These are phyloP conservation scores for Tripterygium wilfordii DNA, from an alignment of 177 flowering plant species.

Conservation along the genomic window DNA sequence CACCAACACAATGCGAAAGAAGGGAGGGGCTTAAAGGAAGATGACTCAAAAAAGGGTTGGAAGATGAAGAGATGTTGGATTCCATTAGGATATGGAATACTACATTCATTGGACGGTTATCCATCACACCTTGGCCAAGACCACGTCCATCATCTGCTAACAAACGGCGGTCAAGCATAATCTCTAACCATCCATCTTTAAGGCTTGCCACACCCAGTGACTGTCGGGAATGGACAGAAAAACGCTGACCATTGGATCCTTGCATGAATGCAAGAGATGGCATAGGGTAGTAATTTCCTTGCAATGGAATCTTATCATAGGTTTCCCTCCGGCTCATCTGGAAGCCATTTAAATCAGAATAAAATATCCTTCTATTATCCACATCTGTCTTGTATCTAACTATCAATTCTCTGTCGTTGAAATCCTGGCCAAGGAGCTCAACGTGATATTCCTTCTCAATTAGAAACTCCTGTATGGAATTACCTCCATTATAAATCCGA, in stretches of 20 bases:
- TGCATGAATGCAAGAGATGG: conserved; percentile 93
- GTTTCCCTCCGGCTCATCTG: conserved; percentile 96
- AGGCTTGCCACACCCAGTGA: conserved; percentile 95
- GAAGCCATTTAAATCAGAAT: conserved; percentile 89
- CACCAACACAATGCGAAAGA: conserved; percentile 70
- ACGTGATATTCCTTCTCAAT: conserved; percentile 97
- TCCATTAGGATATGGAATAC: conserved; percentile 72
- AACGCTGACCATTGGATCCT: conserved; percentile 64
- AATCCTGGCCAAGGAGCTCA: conserved; percentile 69
- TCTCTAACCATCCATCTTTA: conserved; percentile 85
- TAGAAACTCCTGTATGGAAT: conserved; percentile 54
- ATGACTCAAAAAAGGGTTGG: conserved; percentile 29
- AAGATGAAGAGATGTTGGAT: conserved; percentile 56
- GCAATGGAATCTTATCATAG: conserved; percentile 89
- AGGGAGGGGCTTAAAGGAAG: conserved; percentile 70
- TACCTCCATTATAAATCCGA: conserved; percentile 58
- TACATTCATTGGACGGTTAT: conserved; percentile 89
- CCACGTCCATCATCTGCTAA: conserved; percentile 91
- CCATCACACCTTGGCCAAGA: conserved; percentile 97
- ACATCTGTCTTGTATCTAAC: conserved; percentile 77
- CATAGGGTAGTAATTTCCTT: conserved; percentile 98
- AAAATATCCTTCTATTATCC: conserved; percentile 66
- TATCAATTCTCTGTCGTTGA: conserved; percentile 77
- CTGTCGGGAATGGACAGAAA: conserved; percentile 88
- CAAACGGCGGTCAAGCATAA: conserved; percentile 92